Percentiles rank a stretch among this genome's conserved stretches.
phyloP scores from a whole-genome alignment of 345 rosid species.

The Salix suchowensis region DNA sequence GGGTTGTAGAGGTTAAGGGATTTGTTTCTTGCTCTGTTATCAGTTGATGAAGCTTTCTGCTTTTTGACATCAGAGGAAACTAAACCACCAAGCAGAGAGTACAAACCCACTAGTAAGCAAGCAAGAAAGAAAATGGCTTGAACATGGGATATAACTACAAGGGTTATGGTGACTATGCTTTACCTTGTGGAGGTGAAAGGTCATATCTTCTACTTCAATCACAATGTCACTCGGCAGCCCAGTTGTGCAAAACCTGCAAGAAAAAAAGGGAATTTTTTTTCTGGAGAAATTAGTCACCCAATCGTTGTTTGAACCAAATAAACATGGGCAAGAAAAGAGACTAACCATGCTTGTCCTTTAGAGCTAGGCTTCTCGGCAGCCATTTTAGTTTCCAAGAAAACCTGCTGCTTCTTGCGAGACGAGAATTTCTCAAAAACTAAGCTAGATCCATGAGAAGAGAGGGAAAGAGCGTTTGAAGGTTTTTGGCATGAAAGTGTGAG shows the following conservation, averaged over 20 bases:
- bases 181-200: slow-evolving; percentile 91
- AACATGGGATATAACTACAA: not conserved
- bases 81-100: slow-evolving; percentile 22
- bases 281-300: not conserved
- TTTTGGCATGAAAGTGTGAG: not conserved
- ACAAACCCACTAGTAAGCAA: not conserved
- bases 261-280: not conserved
- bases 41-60: slow-evolving; percentile 64
- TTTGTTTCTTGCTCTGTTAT: slow-evolving; percentile 71
- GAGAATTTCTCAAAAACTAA: not conserved
- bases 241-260: slow-evolving; percentile 81
- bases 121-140: not conserved
- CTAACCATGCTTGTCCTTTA: slow-evolving; percentile 92
- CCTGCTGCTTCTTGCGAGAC: not conserved
- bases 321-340: not conserved
- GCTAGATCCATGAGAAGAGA: slow-evolving; percentile 23
- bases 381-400: slow-evolving; percentile 28
- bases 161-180: not conserved
- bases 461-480: not conserved
- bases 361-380: slow-evolving; percentile 60
- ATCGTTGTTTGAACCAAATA: not conserved
- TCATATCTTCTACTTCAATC: slow-evolving; percentile 80
- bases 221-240: slow-evolving; percentile 90
- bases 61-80: slow-evolving; percentile 94
- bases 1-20: slow-evolving; percentile 4